Conservation (phyloP, 1,284 basidiomycete genomes). For the Dichomitus squalens region DNA sequence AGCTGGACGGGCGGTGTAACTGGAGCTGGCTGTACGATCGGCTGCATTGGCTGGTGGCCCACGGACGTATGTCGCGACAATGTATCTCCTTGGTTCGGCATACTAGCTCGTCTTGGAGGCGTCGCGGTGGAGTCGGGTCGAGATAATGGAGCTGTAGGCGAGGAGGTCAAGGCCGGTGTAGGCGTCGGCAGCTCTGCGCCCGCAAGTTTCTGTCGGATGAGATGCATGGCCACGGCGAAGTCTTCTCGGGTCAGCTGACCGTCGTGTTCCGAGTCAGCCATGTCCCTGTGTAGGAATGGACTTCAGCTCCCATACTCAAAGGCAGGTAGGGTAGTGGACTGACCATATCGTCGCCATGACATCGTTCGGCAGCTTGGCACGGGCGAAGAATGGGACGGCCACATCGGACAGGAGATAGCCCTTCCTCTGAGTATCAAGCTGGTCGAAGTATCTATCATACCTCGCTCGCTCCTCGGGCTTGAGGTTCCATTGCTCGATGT, state of each 20-base stretch:
- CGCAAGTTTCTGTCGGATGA: constrained; percentile 86
- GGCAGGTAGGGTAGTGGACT: constrained; percentile 29
- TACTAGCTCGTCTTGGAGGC: neutral
- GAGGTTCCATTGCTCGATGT: constrained; percentile 71
- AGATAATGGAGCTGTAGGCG: neutral
- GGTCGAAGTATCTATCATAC: constrained; percentile 84
- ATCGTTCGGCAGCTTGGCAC: constrained; percentile 85
- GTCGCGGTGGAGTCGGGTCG: neutral
- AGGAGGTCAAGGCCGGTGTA: neutral
- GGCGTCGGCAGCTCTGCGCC: constrained; percentile 76
- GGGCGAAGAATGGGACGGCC: constrained; percentile 94
- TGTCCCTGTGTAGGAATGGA: constrained; percentile 68
- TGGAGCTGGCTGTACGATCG: neutral
- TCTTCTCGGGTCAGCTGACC: constrained; percentile 89
- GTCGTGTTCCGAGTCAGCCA: constrained; percentile 88
- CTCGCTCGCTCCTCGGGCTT: constrained; percentile 78
- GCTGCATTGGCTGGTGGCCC: neutral
- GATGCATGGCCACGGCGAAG: constrained; percentile 95
- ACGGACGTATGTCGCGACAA: neutral
- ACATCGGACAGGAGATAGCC: constrained; percentile 91
- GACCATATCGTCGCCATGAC: constrained; percentile 92
- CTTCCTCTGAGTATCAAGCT: constrained; percentile 73
- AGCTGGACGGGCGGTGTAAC: neutral
- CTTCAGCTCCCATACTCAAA: neutral
- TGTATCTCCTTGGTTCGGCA: neutral